Conservation (phyloP, 371 early-diverging fungal species). For the Entomophthora muscae region DNA sequence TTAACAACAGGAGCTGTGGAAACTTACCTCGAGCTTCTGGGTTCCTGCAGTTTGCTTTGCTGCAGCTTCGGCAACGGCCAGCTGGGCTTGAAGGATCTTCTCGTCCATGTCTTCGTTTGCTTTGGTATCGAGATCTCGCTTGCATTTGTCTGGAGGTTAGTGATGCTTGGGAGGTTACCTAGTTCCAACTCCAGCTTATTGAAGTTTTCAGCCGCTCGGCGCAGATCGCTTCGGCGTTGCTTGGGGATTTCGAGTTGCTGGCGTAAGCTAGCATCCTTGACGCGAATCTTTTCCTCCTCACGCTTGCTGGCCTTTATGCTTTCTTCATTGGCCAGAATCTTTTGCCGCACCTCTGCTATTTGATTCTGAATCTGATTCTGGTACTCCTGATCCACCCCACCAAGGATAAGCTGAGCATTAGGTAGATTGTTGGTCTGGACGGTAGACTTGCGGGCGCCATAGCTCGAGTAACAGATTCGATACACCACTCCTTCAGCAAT, state of each 20-base stretch:
- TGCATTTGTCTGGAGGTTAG: background rate
- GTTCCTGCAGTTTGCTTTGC: background rate
- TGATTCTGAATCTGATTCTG: background rate
- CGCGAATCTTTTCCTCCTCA: background rate
- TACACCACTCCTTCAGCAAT: conserved; percentile 5
- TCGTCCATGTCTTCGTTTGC: background rate
- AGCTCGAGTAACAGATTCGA: background rate
- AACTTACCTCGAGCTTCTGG: background rate
- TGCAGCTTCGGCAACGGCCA: background rate
- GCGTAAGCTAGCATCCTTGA: background rate
- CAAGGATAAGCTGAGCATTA: background rate
- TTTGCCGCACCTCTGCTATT: background rate
- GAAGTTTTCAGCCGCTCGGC: background rate
- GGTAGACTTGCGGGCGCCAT: background rate
- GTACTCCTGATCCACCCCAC: background rate
- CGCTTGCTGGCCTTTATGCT: background rate
- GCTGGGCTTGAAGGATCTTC: background rate
- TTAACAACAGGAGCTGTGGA: background rate
- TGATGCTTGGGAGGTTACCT: background rate
- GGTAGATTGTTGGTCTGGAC: background rate
- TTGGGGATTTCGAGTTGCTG: background rate
- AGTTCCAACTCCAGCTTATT: background rate
- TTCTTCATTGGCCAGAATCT: background rate
- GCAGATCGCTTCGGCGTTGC: background rate
- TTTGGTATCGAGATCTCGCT: background rate